A percentile compares a stretch with the other conserved stretches of the same genome.
These are phyloP conservation scores for Cladosporium sp. DNA, from an alignment of 2,329 filamentous ascomycete genomes.

Conservation along the genomic window DNA sequence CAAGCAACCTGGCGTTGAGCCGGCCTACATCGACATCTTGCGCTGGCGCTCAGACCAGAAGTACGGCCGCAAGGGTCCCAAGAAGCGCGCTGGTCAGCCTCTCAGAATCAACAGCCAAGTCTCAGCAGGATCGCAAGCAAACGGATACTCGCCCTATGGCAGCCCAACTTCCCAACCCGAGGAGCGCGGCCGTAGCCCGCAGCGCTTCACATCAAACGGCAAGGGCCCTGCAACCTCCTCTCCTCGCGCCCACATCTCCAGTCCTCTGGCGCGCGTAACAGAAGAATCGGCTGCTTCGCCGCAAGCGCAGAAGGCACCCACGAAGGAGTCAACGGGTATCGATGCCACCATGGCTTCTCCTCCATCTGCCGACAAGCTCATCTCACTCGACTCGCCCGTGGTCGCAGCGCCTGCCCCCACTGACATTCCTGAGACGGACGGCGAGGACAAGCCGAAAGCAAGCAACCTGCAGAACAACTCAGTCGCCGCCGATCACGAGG, in stretches of 20 bases:
- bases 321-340: constrained; percentile 25
- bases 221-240: constrained; percentile 62
- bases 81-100: constrained; percentile 39
- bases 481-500: constrained; percentile 22
- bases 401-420: not conserved
- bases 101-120: constrained; percentile 50
- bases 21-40: constrained; percentile 88
- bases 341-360: constrained; percentile 16
- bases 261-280: constrained; percentile 67
- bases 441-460: constrained; percentile 18
- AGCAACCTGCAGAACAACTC: constrained; percentile 34
- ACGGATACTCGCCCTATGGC: constrained; percentile 57
- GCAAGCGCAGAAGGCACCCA: constrained; percentile 33
- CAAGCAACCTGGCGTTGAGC: constrained; percentile 82
- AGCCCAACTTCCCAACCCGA: constrained; percentile 57
- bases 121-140: constrained; percentile 35
- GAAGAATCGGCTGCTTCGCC: constrained; percentile 53
- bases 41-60: constrained; percentile 96
- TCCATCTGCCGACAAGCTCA: constrained; percentile 19
- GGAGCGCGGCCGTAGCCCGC: constrained; percentile 65
- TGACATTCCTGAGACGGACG: constrained; percentile 21
- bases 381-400: constrained; percentile 32
- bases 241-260: constrained; percentile 62
- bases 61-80: constrained; percentile 60
- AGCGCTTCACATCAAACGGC: constrained; percentile 54